A percentile compares a stretch with the other conserved stretches of the same genome.
phyloP scores from a whole-genome alignment of 805 yeast genomes.

The Sugiyamaella qingdaonensis region DNA sequence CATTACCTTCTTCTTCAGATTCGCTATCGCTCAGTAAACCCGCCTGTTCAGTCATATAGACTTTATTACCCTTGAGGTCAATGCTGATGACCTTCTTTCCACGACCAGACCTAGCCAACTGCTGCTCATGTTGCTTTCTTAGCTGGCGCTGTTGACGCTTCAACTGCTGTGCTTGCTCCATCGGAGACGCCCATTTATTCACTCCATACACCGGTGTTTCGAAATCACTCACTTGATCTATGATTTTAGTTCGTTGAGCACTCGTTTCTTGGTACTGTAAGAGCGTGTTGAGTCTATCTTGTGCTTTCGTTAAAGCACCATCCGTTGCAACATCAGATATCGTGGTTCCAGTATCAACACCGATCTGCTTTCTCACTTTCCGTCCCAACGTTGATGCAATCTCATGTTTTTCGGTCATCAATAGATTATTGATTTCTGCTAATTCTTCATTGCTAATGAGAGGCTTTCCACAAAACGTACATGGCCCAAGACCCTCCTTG shows the following conservation, averaged over 20 bases:
- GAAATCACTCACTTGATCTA: conserved; percentile 89
- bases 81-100: conserved; percentile 73
- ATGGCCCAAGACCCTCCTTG: conserved; percentile 86
- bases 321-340: conserved; percentile 35
- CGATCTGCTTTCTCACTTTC: conserved; percentile 37
- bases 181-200: conserved; percentile 75
- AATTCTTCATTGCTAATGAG: conserved; percentile 63
- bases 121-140: conserved; percentile 58
- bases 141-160: conserved; percentile 78
- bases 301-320: conserved; percentile 63
- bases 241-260: conserved; percentile 84
- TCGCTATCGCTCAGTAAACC: conserved; percentile 21
- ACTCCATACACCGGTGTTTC: conserved; percentile 54
- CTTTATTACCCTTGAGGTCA: conserved; percentile 77
- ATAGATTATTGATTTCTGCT: conserved; percentile 49
- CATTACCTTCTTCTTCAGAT: conserved; percentile 10
- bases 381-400: conserved; percentile 33
- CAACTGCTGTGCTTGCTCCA: conserved; percentile 81
- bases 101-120: conserved; percentile 60
- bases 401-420: conserved; percentile 50
- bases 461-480: conserved; percentile 73
- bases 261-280: conserved; percentile 80
- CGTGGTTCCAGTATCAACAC: conserved; percentile 27
- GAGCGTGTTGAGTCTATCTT: conserved; percentile 65
- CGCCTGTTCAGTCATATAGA: conserved; percentile 29